Conservation (phyloP, 805 yeast genomes). For the Ogataea paraovalis region DNA sequence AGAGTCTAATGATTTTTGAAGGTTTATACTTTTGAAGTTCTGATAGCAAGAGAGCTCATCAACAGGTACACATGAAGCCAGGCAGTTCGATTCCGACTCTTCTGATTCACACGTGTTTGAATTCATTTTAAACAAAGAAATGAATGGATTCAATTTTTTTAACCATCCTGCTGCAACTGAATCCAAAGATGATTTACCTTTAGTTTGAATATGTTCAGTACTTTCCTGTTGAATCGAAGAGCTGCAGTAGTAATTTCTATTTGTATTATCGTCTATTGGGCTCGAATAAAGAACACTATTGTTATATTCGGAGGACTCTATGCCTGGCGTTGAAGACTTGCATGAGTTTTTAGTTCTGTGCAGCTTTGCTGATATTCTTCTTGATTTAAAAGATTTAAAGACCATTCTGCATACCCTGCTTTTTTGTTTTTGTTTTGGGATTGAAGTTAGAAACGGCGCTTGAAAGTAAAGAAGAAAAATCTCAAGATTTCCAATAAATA, state of each 20-base stretch:
- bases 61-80: neutral
- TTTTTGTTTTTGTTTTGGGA: too few relatives aligned
- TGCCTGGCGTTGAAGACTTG: neutral
- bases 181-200: neutral
- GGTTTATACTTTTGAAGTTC: slow-evolving; percentile 11
- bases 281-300: neutral
- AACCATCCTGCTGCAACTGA: neutral
- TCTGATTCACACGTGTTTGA: neutral
- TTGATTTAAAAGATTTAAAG: neutral
- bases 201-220: too few relatives aligned
- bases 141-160: neutral
- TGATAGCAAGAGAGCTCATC: slow-evolving; percentile 14
- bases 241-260: neutral
- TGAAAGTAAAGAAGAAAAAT: too few relatives aligned
- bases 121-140: neutral
- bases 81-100: slow-evolving; percentile 1
- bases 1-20: slow-evolving; percentile 11
- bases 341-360: neutral
- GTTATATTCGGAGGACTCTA: neutral
- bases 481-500: too few relatives aligned
- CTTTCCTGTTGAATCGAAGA: too few relatives aligned
- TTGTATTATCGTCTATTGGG: neutral
- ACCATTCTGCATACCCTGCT: too few relatives aligned
- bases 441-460: too few relatives aligned
- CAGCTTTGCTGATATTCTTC: neutral